Percentiles rank a stretch among this genome's conserved stretches.
These are phyloP conservation scores for Phialophora tarda DNA, from an alignment of 2,329 filamentous ascomycete species.

Conservation along the genomic window DNA sequence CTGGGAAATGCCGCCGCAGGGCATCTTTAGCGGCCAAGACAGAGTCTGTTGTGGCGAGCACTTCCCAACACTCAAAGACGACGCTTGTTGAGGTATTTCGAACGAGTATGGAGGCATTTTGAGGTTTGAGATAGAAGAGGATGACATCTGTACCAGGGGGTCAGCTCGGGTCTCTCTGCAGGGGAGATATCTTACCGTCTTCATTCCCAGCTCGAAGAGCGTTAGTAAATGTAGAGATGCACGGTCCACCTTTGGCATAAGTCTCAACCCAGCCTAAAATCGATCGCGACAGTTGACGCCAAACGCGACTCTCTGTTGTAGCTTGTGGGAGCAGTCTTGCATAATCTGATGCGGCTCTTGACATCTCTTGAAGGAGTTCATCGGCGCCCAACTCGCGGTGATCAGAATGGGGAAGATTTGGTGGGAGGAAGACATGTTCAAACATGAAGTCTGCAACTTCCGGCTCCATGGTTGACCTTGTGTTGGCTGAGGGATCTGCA, in stretches of 20 bases:
- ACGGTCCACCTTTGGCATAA: conserved; percentile 29
- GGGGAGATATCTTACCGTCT: conserved; percentile 9
- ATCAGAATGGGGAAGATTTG: conserved; percentile 52
- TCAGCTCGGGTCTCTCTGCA: background rate
- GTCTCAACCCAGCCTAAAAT: conserved; percentile 19
- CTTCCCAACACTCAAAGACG: conserved; percentile 55
- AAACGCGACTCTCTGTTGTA: conserved; percentile 11
- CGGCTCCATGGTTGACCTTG: conserved; percentile 13
- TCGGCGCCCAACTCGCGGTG: conserved; percentile 40
- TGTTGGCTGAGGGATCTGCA: conserved; percentile 6
- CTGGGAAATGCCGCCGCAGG: conserved; percentile 55
- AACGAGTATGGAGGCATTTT: conserved; percentile 57
- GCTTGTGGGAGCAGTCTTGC: background rate
- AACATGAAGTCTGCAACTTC: conserved; percentile 45
- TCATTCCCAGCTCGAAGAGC: conserved; percentile 13
- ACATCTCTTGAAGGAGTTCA: conserved; percentile 23
- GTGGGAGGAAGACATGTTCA: conserved; percentile 58
- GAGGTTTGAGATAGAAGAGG: conserved; percentile 50
- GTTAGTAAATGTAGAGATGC: conserved; percentile 7
- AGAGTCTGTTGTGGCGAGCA: conserved; percentile 49
- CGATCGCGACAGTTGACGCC: conserved; percentile 15
- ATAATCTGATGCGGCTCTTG: conserved; percentile 16
- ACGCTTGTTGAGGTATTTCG: conserved; percentile 37
- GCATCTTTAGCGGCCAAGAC: conserved; percentile 49
- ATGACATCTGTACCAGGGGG: conserved; percentile 41